A percentile compares a stretch with the other conserved stretches of the same genome.
These are phyloP conservation scores for Emericellopsis cladophorae DNA, from an alignment of 2,329 filamentous ascomycete species.

Conservation along the genomic window DNA sequence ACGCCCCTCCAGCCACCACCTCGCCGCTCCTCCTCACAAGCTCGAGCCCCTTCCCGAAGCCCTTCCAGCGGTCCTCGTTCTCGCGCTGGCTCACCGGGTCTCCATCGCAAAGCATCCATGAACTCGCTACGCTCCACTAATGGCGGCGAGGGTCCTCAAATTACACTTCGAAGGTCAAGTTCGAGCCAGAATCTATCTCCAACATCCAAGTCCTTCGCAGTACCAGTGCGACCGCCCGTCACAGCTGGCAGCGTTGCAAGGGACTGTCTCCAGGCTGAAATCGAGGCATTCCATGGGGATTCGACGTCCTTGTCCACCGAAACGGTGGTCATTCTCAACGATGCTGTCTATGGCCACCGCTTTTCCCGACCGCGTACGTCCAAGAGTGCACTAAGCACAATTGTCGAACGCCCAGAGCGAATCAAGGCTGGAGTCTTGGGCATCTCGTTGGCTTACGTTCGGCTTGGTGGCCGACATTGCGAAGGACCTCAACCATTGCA, in stretches of 20 bases:
- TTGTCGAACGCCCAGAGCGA: constrained; percentile 88
- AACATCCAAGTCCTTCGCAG: constrained; percentile 22
- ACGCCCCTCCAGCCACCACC: constrained; percentile 22
- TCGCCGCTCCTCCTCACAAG: constrained; percentile 25
- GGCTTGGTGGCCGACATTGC: constrained; percentile 69
- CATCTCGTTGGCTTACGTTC: constrained; percentile 76
- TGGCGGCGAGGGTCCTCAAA: constrained; percentile 20
- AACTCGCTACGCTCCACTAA: constrained; percentile 41
- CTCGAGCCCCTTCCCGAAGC: constrained; percentile 24
- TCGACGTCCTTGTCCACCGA: constrained; percentile 30
- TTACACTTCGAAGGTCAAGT: constrained; percentile 35
- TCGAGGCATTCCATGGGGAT: constrained; percentile 46
- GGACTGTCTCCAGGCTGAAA: constrained; percentile 56
- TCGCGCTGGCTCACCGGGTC: constrained; percentile 32
- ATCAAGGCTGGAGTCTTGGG: constrained; percentile 76
- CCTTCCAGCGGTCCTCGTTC: constrained; percentile 28
- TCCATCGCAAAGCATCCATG: constrained; percentile 43
- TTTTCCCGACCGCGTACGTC: constrained; percentile 74
- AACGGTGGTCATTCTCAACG: constrained; percentile 77
- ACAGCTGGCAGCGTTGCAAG: constrained; percentile 47
- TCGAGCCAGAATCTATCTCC: constrained; percentile 31
- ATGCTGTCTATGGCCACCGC: constrained; percentile 89
- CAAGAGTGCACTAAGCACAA: constrained; percentile 57
- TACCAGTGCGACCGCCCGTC: constrained; percentile 23
- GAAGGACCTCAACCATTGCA: constrained; percentile 57